Percentiles rank a stretch among this genome's conserved stretches.
Conservation (phyloP, 768 basidiomycete species). For the Sarcodon sp. region DNA sequence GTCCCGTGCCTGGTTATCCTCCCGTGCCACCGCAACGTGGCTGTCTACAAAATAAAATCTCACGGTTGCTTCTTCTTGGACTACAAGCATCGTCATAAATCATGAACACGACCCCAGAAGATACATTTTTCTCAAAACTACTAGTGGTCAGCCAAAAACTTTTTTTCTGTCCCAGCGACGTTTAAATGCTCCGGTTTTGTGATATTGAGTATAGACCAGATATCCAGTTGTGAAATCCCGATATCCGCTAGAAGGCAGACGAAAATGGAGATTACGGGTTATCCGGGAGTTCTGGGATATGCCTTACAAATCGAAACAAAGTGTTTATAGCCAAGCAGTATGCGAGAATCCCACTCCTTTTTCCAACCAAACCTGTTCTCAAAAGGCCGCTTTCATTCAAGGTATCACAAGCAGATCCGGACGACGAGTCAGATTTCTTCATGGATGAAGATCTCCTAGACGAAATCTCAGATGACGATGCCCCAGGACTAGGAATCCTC, state of each 20-base stretch:
- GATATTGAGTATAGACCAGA: slow-evolving; percentile 15
- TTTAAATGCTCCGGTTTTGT: too few relatives aligned
- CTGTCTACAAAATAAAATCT: too few relatives aligned
- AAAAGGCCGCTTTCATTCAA: slow-evolving; percentile 7
- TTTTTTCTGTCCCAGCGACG: background rate
- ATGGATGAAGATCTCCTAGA: slow-evolving; percentile 46
- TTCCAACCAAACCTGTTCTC: background rate
- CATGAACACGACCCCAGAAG: background rate
- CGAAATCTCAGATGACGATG: slow-evolving; percentile 26
- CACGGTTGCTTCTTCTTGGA: too few relatives aligned
- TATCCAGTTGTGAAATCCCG: slow-evolving; percentile 31
- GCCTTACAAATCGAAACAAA: slow-evolving; percentile 11
- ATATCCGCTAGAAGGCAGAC: slow-evolving; percentile 40
- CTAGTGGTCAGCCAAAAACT: background rate
- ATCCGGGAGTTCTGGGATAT: slow-evolving; percentile 36
- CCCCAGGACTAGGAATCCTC: slow-evolving; percentile 43
- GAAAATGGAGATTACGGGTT: slow-evolving; percentile 39
- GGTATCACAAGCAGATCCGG: slow-evolving; percentile 6
- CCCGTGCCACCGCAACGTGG: too few relatives aligned
- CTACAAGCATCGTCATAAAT: too few relatives aligned
- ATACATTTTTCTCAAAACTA: background rate
- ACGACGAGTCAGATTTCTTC: slow-evolving; percentile 12
- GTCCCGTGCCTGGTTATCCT: too few relatives aligned
- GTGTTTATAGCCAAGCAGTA: background rate
- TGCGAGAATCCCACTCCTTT: background rate